Base-by-base conservation (phyloP, 2,329 filamentous ascomycete species). In the Exophiala oligosperma region DNA sequence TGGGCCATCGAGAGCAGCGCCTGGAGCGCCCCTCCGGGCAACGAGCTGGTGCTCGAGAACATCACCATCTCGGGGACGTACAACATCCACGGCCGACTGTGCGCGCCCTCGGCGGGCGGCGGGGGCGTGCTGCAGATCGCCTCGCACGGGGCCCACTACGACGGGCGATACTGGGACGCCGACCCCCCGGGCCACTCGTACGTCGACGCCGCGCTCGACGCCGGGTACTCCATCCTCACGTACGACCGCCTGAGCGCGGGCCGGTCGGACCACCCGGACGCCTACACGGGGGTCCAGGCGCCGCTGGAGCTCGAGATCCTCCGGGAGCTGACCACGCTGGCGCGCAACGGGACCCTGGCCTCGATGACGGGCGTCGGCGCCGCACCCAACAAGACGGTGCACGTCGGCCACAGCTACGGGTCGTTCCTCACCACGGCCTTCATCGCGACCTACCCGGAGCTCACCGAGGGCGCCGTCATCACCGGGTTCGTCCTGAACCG, bases 291-390 rank as follows among this genome's bases (percentile, higher is more conserved):
- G 8, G 71, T 76, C 12, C 74, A 77, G 61, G 64, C 69, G 1
- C 68, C 68, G n/a, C 52, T 74, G 2, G 71, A 77, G 63, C 57
- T 76, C 12, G 73, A 75, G 44, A 70, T 76, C 7, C 67, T 78
- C 14, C 66, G 68, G 4, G 63, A 72, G 44, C 57, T 78, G 46
- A 77, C 75, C 12, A 43, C 67, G 26, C 66, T 72, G 62, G 70
- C 69, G 4, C 73, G 72, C 62, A 68, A 68, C 32, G 75, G 74
- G 24, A 65, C 60, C 8, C 60, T 76, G 5, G 28, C 29, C 4
- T 28, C 26, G 4, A 2, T 28, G 26, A 28, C 26, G 4, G 26
- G 26, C 26, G 26, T 28, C 51, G 41, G 37, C 49, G 59, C 68
- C 41, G 57, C 48, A 21, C 73, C 73, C 8, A 64, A 54, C 44